phyloP scores from a whole-genome alignment of 176 grass and related monocot genomes.

The Oryza longistaminata region DNA sequence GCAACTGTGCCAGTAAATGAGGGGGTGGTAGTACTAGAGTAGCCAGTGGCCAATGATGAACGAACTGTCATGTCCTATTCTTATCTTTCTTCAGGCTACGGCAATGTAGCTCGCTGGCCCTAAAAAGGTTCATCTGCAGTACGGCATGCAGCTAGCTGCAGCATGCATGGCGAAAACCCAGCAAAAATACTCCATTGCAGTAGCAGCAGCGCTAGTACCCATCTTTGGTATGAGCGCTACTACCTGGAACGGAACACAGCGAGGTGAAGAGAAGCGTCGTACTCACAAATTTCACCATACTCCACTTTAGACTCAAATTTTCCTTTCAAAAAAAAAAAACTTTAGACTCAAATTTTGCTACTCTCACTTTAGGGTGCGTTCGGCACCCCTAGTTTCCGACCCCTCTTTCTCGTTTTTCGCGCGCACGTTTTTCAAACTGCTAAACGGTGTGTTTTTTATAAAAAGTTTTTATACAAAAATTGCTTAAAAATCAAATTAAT shows the following conservation, averaged over 20 bases:
- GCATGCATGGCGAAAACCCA: not conserved
- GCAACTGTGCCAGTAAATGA: not conserved
- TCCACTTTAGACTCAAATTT: no score
- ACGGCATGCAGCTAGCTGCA: not conserved
- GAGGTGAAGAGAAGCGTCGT: not conserved
- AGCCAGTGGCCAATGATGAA: not conserved
- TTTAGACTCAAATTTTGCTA: no score
- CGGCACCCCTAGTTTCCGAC: no score
- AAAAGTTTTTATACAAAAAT: no score
- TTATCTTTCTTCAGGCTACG: not conserved
- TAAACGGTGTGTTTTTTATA: no score
- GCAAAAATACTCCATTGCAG: not conserved
- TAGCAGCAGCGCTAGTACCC: not conserved
- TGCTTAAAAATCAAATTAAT: no score
- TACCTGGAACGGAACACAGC: not conserved
- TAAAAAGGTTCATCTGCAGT: conserved; percentile 1
- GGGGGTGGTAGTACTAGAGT: not conserved
- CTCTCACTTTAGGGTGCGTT: no score
- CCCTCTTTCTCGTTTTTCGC: no score
- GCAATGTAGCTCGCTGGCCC: not conserved
- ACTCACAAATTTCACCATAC: no score
- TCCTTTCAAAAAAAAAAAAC: no score
- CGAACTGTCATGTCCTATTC: not conserved
- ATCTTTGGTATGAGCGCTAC: not conserved
- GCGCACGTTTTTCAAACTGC: no score